Evolutionary conservation across 768 basidiomycete species (phyloP), one percentile per base, ranked within the genome.

Genomic region (Pleurotus tuoliensis): DNA sequence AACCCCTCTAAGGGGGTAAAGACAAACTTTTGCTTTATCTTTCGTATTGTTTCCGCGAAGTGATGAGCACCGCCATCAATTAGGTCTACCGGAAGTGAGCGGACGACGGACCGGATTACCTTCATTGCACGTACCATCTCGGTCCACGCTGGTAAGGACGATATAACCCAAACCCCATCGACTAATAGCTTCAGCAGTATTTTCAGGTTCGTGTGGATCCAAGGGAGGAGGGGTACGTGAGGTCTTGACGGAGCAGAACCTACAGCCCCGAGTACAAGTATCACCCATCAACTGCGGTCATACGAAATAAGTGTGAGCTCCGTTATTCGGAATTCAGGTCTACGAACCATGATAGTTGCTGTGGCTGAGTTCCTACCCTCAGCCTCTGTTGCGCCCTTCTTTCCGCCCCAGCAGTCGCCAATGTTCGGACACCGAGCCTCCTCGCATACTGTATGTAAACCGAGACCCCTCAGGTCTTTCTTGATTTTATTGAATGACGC

Each of bases 351-450:
- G 69, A 99, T 99, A 2, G 97, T 99, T 9, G 97, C 97, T 5
- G 97, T 99, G 20, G 97, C 97, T 48, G 83, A 82, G 57, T 84
- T 85, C 62, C 88, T 86, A 27, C 84, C 87, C 55, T 90, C 89
- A 57, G 81, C 82, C 52, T 86, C 84, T 5, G 81, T 83, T 41
- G 70, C 76, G 47, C 78, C 82, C 30, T 82, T 76, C 64, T 86
- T 87, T 7, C 94, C 94, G 41, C 97, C 94, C 97, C 97, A 99
- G 66, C 97, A 99, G 66, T 98, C 96, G n/a, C 96, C 97, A 56
- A 99, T 98, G 66, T 99, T 99, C 0, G 97, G 97, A 76, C 97
- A 99, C 60, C 95, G 82, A 37, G 97, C 97, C 69, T 99, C 97
- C 71, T 99, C 97, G 66, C 97, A 99, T 2, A 99, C 97, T 0